Conservation (phyloP, 495 filamentous ascomycete species). For the Hypoxylon fuscum region DNA sequence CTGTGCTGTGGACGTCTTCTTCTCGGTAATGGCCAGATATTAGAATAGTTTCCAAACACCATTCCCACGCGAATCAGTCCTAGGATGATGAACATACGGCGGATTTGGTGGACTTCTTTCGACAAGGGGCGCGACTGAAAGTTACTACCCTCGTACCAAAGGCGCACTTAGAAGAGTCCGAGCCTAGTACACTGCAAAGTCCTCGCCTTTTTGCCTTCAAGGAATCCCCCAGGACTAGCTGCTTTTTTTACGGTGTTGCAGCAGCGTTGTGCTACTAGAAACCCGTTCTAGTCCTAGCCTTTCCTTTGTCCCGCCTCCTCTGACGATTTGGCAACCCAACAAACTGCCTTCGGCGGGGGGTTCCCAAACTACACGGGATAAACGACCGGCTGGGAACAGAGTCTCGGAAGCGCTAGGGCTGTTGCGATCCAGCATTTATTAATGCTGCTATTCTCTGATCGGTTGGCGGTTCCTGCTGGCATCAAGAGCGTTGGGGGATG, state of each 20-base stretch:
- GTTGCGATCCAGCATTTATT: conserved; percentile 36
- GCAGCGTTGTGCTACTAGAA: conserved; percentile 44
- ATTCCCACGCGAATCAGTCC: conserved; percentile 31
- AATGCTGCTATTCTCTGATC: conserved; percentile 29
- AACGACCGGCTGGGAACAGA: conserved; percentile 37
- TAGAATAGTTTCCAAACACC: conserved; percentile 34
- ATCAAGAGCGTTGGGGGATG: conserved; percentile 25
- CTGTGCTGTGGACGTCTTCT: conserved; percentile 40
- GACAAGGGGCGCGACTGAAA: conserved; percentile 19
- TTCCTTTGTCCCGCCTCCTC: conserved; percentile 28
- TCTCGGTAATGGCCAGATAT: conserved; percentile 29
- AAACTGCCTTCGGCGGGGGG: conserved; percentile 28
- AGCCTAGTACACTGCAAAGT: conserved; percentile 24
- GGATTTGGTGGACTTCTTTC: conserved; percentile 17
- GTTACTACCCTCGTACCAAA: conserved; percentile 37
- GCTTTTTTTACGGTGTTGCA: conserved; percentile 35
- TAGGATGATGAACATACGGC: conserved; percentile 40
- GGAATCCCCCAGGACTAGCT: conserved; percentile 20
- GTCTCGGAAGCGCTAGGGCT: conserved; percentile 34
- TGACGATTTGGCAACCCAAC: conserved; percentile 28
- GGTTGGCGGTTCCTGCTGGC: conserved; percentile 23
- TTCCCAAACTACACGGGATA: conserved; percentile 37
- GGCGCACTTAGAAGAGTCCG: conserved; percentile 32
- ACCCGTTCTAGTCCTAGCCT: conserved; percentile 30
- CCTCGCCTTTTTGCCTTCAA: conserved; percentile 20